A percentile compares a stretch with the other conserved stretches of the same genome.
These are phyloP conservation scores for Colletotrichum ledebouriae DNA, from an alignment of 2,329 filamentous ascomycete species.

Conservation along the genomic window DNA sequence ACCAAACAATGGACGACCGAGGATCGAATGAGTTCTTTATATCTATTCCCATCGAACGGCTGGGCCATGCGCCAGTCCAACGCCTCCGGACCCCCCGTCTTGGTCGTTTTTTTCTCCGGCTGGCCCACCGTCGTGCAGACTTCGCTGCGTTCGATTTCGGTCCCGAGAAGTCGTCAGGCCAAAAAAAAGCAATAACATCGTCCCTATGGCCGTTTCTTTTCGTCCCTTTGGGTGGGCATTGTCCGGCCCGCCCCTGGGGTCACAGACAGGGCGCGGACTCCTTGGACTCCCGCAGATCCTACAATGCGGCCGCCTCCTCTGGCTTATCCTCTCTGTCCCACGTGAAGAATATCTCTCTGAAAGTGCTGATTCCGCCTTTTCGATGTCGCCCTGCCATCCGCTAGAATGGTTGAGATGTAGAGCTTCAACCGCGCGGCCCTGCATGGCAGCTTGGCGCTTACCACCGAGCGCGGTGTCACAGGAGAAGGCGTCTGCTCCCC, in stretches of 20 bases:
- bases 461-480: constrained; percentile 13
- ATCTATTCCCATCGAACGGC: constrained; percentile 17
- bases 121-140: constrained; percentile 4
- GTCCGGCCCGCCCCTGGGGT: constrained; percentile 10
- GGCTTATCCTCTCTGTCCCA: neutral
- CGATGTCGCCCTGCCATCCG: constrained; percentile 5
- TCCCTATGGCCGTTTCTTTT: neutral
- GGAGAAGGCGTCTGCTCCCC: neutral
- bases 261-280: constrained; percentile 37
- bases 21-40: constrained; percentile 38
- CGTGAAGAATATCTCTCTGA: neutral
- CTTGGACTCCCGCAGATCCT: constrained; percentile 32
- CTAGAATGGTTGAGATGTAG: constrained; percentile 1
- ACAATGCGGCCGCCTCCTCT: constrained; percentile 22
- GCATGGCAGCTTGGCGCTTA: constrained; percentile 27
- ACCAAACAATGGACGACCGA: constrained; percentile 19
- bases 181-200: constrained; percentile 37
- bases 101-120: neutral
- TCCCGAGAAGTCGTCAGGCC: constrained; percentile 33
- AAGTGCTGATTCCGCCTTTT: constrained; percentile 3
- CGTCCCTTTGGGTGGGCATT: neutral
- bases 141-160: constrained; percentile 26
- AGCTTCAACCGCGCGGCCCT: constrained; percentile 29
- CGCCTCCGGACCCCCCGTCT: neutral
- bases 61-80: constrained; percentile 4